Evolutionary conservation across 2,329 filamentous ascomycete genomes (phyloP).

Genomic region (Capronia americana): DNA sequence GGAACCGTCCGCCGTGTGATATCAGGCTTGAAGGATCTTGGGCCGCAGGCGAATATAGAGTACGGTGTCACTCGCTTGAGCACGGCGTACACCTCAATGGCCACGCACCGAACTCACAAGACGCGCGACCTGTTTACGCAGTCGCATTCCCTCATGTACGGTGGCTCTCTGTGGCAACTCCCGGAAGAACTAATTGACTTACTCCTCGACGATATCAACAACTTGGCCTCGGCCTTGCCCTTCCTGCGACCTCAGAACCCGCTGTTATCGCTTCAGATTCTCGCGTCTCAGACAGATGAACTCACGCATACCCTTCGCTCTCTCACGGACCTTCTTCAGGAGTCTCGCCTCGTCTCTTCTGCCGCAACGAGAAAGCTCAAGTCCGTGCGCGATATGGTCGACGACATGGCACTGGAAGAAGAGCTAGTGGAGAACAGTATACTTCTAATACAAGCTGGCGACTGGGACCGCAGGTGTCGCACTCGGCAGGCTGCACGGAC

Average conservation of each 20-base stretch:
- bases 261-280: constrained; percentile 69
- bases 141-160: constrained; percentile 63
- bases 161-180: constrained; percentile 48
- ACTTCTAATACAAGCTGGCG: constrained; percentile 77
- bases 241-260: constrained; percentile 53
- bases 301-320: constrained; percentile 81
- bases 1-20: constrained; percentile 60
- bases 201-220: constrained; percentile 62
- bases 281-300: constrained; percentile 74
- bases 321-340: constrained; percentile 89
- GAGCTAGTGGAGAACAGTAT: constrained; percentile 83
- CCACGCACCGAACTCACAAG: constrained; percentile 66
- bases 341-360: constrained; percentile 86
- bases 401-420: constrained; percentile 82
- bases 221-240: constrained; percentile 60
- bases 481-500: constrained; percentile 81
- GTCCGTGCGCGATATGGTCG: constrained; percentile 81
- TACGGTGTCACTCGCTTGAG: constrained; percentile 63
- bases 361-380: constrained; percentile 80
- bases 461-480: constrained; percentile 79
- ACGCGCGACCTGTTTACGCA: constrained; percentile 65
- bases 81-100: constrained; percentile 64
- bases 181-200: constrained; percentile 62
- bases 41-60: constrained; percentile 62
- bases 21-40: constrained; percentile 59